phyloP scores from a whole-genome alignment of 2,329 filamentous ascomycete species.

The Penicillium sp. region DNA sequence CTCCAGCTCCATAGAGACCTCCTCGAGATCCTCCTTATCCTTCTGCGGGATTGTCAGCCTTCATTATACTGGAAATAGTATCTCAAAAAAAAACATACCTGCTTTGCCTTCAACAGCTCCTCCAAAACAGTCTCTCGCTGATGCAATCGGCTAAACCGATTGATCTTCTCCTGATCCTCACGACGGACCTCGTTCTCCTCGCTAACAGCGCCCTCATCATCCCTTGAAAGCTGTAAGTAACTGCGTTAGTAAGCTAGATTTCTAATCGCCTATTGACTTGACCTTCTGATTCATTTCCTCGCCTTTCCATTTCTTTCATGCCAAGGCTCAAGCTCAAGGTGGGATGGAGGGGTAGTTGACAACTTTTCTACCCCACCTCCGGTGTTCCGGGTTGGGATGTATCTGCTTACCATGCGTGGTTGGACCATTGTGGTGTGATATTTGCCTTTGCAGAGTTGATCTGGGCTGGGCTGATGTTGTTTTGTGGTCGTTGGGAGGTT shows the following conservation, averaged over 20 bases:
- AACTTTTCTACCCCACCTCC: neutral
- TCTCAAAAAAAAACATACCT: constrained; percentile 45
- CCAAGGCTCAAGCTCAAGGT: neutral
- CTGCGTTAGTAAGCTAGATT: neutral
- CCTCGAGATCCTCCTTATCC: constrained; percentile 96
- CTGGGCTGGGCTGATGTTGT: neutral
- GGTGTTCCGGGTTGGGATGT: neutral
- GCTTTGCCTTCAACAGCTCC: constrained; percentile 76
- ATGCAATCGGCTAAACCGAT: constrained; percentile 92
- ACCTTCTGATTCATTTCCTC: neutral
- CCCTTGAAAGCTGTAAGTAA: constrained; percentile 73
- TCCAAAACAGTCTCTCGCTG: constrained; percentile 77
- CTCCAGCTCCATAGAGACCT: constrained; percentile 86
- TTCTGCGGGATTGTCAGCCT: constrained; percentile 63
- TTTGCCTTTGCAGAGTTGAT: neutral
- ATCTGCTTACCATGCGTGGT: constrained; percentile 57
- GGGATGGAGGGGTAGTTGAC: neutral
- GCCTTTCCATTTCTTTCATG: neutral
- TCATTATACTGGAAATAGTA: too few relatives aligned
- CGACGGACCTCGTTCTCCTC: constrained; percentile 92
- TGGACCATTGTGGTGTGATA: constrained; percentile 47
- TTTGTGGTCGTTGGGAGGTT: constrained; percentile 4
- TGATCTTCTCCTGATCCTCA: constrained; percentile 99
- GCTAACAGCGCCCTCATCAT: constrained; percentile 75
- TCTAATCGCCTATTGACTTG: neutral